Evolutionary conservation across 495 filamentous ascomycete genomes (phyloP).

Genomic region (Sabuloglossum arenarium): DNA sequence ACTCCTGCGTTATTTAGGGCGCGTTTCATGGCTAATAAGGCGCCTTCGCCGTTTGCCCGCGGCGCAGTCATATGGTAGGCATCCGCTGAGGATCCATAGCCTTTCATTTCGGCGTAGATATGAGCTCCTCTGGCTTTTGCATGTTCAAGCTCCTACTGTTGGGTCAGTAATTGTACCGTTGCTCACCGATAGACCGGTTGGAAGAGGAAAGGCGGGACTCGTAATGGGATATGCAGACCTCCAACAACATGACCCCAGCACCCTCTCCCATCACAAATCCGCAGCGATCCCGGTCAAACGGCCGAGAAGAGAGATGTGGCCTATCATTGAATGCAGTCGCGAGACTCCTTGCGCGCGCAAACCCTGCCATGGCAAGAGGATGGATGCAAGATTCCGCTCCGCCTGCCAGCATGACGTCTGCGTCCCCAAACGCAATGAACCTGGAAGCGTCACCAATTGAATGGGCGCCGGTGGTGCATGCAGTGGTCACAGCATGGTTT

Average conservation of each 20-base stretch:
- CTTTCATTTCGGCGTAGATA: constrained; percentile 78
- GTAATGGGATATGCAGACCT: too few species aligned
- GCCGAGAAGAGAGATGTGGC: constrained; percentile 56
- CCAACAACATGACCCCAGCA: constrained; percentile 67
- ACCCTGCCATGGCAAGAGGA: constrained; percentile 78
- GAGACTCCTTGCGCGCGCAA: constrained; percentile 68
- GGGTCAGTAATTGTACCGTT: too few species aligned
- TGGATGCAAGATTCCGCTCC: constrained; percentile 93
- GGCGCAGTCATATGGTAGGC: constrained; percentile 88
- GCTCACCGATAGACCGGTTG: too few species aligned
- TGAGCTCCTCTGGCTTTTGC: constrained; percentile 54
- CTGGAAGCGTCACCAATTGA: constrained; percentile 81
- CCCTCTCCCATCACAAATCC: constrained; percentile 94
- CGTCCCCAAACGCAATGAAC: constrained; percentile 78
- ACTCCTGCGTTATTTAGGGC: constrained; percentile 55
- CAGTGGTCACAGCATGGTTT: constrained; percentile 78
- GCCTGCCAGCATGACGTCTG: constrained; percentile 85
- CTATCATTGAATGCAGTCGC: constrained; percentile 58
- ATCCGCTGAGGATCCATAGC: constrained; percentile 76
- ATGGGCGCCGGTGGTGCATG: constrained; percentile 89
- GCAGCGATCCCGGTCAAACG: constrained; percentile 61
- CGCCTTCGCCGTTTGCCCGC: constrained; percentile 57
- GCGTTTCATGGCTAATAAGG: constrained; percentile 64
- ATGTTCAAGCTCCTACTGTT: constrained; percentile 56
- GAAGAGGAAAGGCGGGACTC: too few species aligned